Evolutionary conservation across 2,329 filamentous ascomycete species (phyloP), one percentile per base, ranked within the genome.

Genomic region (Diaporthe amygdali): DNA sequence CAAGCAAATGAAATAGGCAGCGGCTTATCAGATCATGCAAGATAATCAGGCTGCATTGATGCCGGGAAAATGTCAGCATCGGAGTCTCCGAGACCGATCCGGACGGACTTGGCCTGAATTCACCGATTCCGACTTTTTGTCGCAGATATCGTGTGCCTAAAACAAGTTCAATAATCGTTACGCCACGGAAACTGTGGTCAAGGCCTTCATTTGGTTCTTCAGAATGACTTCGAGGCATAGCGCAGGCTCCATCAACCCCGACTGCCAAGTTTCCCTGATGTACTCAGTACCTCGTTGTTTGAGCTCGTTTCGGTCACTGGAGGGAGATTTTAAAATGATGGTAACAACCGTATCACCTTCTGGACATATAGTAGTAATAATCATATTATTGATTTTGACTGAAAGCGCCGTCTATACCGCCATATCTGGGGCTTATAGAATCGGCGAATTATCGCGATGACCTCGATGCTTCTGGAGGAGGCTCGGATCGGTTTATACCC

Each of bases 21-120:
- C 17, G 8, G 39, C 67, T 69, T 64, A 69, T 69, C 67, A 69
- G 67, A 69, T 69, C 46, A 51, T 66, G 63, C 63, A 9, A 51
- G 63, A 66, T 63, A 63, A 63, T 63, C 56, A 47, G 15, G 25
- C 17, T 63, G 56, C 56, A 34, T 63, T 47, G 32, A 41, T 14
- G 56, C 56, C 27, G 27, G 27, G 34, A 25, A 12, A 8, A 20
- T 3, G 25, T 10, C 6, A 17, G 9, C 8, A 20, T 3, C 47
- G 22, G 56, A 9, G 22, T 1, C 22, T 15, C 68, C 68, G 68
- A 55, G 56, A 15, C 68, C 68, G 68, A 49, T 63, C 27, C 22
- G 46, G 17, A 5, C 51, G 20, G n/a, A 15, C 20, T 14, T 27
- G 25, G 5, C 20, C 5, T n/a, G n/a, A 37, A n/a, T n/a, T n/a